Base-by-base conservation (phyloP, 129 eudicot genomes). In the Chrysanthemum lavandulifolium region DNA sequence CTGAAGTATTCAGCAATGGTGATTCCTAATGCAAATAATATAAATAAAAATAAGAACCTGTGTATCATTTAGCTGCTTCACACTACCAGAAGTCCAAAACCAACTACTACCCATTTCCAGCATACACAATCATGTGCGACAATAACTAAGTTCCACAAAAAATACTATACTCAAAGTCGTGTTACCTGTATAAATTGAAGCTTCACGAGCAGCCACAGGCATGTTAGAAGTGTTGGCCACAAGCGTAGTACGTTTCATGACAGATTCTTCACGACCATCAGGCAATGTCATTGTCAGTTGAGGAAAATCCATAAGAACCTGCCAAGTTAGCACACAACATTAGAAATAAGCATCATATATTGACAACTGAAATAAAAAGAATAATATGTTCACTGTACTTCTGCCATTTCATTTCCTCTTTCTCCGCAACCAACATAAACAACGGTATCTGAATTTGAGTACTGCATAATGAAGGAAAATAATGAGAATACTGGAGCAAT, bases 181-280 rank as follows among this genome's bases (percentile, higher is more conserved):
- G 5, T 70, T 73, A 91, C 99, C 99, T 79, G 99, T 95, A 76
- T 95, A 95, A 58, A 95, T 95, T 81, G 99, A 95, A 73, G 99
- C 99, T 84, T 95, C 97, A 84, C 99, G 99, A 74, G 99, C 99
- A 78, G 99, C 99, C 88, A 95, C 97, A 9, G 99, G 99, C 99
- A 95, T 95, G 86, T 95, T 95, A 66, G 99, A 95, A 63, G 99
- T 91, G 80, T 95, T 95, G 43, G 99, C 99, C 51, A 95, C 99
- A 59, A 95, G 97, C 21, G 99, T 95, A 63, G 99, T 95, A 78
- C 99, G 97, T 59, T 95, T 95, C 99, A 95, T 95, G 72, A 95
- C 97, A 76, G 99, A 95, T 74, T 95, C 99, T 81, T 95, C 99
- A 70, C 99, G 96, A 31, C 99, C 99, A 74, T 95, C 99, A 80